Base-by-base conservation (phyloP, 148 eudicot species). In the Rhododendron vialii region DNA sequence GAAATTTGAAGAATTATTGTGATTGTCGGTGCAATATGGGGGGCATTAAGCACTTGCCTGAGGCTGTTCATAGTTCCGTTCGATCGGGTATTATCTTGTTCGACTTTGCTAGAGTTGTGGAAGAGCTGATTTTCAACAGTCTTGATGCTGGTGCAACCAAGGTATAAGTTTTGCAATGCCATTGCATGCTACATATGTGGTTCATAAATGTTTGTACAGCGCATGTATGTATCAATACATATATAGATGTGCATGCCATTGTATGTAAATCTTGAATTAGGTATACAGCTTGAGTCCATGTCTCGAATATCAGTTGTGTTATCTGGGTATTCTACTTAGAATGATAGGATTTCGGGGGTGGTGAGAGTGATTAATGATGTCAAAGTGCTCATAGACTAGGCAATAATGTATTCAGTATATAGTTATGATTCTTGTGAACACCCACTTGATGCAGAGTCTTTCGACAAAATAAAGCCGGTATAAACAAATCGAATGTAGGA, bases 91-190 rank as follows among this genome's bases (percentile, higher is more conserved):
- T 91, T 81, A 89, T 97, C 85, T 83, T 97, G 83, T 91, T 88
- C 78, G 94, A 92, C 87, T 86, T 97, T 85, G 86, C 94, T 18
- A 93, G 94, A 82, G 91, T 95, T 86, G 98, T 97, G 74, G 99
- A 97, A 90, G 99, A 97, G 91, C 94, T 97, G 81, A 88, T 97
- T 59, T 94, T 91, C 86, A 97, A 97, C 91, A 97, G 99, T 84
- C 94, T 97, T 57, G 99, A 97, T 88, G 98, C 99, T 50, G 95
- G 98, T 82, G 94, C 99, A 82, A 93, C 91, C 67, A 94, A 93
- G 95, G 99, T 97, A 78, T n/a, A 17, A 28, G 7, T 53, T 73
- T 75, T 18, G 0, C 17, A 75, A 75, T 75, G n/a, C 79, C 45
- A 17, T 20, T 78, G 53, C 81, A 36, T 45, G 28, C 51, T 78